These are phyloP conservation scores for Inga leiocalycina DNA, from an alignment of 306 rosid species.

Conservation along the genomic window DNA sequence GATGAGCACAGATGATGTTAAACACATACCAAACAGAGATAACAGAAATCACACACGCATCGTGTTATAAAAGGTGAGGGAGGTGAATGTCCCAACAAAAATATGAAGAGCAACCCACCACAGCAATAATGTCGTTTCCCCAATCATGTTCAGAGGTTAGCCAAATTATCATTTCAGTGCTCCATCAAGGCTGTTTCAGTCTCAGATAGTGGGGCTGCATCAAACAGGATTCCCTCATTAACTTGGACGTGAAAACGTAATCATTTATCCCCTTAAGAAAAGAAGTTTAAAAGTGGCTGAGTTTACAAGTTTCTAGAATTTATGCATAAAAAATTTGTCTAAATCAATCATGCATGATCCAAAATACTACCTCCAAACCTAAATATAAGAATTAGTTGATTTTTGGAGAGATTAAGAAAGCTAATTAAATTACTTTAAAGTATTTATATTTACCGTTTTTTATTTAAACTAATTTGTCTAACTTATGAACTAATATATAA, in stretches of 20 bases:
- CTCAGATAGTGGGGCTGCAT: conserved; percentile 96
- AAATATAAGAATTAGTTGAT: too few species aligned
- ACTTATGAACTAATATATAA: too few species aligned
- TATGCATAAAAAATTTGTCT: conserved; percentile 7
- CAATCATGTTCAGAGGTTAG: conserved; percentile 29
- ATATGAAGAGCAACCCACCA: conserved; percentile 42
- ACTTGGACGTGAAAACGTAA: background rate
- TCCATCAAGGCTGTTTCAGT: conserved; percentile 97
- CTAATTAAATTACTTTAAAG: too few species aligned
- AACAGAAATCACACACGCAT: conserved; percentile 40
- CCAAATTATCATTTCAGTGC: conserved; percentile 51
- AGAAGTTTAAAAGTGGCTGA: background rate
- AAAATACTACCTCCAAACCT: background rate
- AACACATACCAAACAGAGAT: conserved; percentile 42
- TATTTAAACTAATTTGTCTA: too few species aligned
- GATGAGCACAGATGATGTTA: conserved; percentile 26
- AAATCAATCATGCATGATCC: background rate
- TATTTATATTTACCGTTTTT: too few species aligned
- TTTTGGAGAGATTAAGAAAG: too few species aligned
- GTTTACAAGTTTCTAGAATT: conserved; percentile 9
- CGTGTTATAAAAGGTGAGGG: conserved; percentile 47
- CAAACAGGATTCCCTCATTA: conserved; percentile 34
- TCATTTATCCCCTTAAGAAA: background rate
- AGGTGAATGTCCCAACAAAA: conserved; percentile 36
- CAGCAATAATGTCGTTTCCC: conserved; percentile 32